Base-by-base conservation (phyloP, 768 basidiomycete species). In the Leucocoprinus sp. region DNA sequence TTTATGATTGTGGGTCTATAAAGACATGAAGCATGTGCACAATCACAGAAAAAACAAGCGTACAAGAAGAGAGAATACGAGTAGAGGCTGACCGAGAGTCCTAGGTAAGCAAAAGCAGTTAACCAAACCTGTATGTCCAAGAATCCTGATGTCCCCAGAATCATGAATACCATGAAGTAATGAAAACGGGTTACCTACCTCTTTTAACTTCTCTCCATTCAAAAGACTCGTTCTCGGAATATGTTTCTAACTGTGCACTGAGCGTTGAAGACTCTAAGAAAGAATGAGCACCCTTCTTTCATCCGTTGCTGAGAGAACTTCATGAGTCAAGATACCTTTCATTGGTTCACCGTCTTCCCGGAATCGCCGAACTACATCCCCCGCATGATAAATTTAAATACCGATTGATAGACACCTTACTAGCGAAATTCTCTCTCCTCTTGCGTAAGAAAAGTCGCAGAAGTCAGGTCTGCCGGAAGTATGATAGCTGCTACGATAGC, bases 41-140 rank as follows among this genome's bases (percentile, higher is more conserved):
- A 34, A 23, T 3, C n/a, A 24, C 31, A 23, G 14, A 22, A n/a
- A 45, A 18, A 0, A 23, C 35, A 4, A 9, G 64, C 76, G 53
- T 49, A 78, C 78, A 79, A 55, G 59, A 89, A 89, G 26, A 86
- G 57, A 7, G 77, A 78, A 52, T 75, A 80, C 5, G 78, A 78
- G 63, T 84, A 86, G 18, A 86, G 64, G 37, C 78, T 74, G 58
- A 83, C 77, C 22, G 82, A 71, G 28, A 81, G 67, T 0, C 82
- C 81, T 46, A 81, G 70, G 56, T 85, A 82, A 2, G 75, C 71
- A 9, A 78, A 27, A 0, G 71, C 77, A 7, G 78, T 76, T 24
- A 78, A 58, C 78, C 78, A 80, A 1, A 70, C 66, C 55, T 82
- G 80, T 8, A 78, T 62, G 47, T 82, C 80, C 4, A 60, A 58